These are phyloP conservation scores for Corrigiola litoralis DNA, from an alignment of 179 eudicot species.

Conservation along the genomic window DNA sequence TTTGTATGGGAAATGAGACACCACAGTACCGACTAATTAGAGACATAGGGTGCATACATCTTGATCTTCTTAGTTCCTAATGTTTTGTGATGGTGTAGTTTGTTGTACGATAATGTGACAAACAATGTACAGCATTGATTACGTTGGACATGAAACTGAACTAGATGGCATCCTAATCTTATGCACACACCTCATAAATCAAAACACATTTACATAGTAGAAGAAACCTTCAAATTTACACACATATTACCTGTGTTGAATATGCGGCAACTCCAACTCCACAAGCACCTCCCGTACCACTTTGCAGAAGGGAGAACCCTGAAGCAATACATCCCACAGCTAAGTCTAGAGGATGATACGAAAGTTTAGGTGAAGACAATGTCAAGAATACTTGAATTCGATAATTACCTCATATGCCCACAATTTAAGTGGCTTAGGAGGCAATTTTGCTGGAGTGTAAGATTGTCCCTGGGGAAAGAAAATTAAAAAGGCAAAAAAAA, in stretches of 20 bases:
- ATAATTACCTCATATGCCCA: conserved; percentile 87
- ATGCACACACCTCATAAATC: neutral
- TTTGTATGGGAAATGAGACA: neutral
- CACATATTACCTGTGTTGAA: conserved; percentile 46
- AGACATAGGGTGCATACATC: neutral
- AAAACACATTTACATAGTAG: neutral
- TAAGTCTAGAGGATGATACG: neutral
- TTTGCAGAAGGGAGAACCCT: conserved; percentile 99
- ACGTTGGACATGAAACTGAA: neutral
- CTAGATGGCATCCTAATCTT: neutral
- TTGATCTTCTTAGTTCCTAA: neutral
- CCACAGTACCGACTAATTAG: neutral
- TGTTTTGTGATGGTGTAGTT: neutral
- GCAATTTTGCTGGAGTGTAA: conserved; percentile 77
- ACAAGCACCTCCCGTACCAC: conserved; percentile 97
- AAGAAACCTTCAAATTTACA: neutral
- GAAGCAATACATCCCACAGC: conserved; percentile 22
- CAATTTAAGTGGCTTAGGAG: conserved; percentile 81
- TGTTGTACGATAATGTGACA: neutral
- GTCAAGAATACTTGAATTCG: neutral
- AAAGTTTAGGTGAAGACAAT: neutral
- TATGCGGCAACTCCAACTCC: conserved; percentile 91
- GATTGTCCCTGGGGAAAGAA: conserved; percentile 50
- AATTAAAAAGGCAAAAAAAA: conserved; percentile 1
- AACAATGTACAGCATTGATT: neutral